Base-by-base conservation (phyloP, 768 basidiomycete genomes). In the Leucocoprinus leucothites region DNA sequence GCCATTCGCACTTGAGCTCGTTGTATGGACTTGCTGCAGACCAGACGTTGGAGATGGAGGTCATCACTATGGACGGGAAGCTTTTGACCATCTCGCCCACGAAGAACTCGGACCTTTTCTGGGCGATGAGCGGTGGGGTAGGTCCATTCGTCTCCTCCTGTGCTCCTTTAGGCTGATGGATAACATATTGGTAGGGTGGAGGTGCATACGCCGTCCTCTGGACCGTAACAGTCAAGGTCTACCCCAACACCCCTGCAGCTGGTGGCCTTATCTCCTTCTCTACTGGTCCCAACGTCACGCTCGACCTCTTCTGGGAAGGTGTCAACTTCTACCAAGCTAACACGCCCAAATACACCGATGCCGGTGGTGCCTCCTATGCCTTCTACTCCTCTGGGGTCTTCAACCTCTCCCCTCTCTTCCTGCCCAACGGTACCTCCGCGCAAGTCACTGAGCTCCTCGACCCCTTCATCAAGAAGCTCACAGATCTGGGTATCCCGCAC, bases 91-190 rank as follows among this genome's bases (percentile, higher is more conserved):
- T 69, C 9, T 76, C 75, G 57, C 63, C 63, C 1, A 62, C 59
- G n/a, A 64, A 74, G 49, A 70, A 79, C 53, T 16, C 61, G 6
- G 77, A 80, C 50, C 70, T 80, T 0, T 78, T 76, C 62, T 78
- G 70, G 66, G 77, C 74, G 0, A 56, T 79, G 14, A 64, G 74
- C 8, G 78, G 78, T 13, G 76, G 76, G 0, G 77, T 73, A 18
- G 22, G 68, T 26, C 42, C 13, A 5, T 5, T 31, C 11, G 31
- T 11, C 31, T 31, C 11, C 6, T 31, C 31, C 11, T 31, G 31
- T 31, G 31, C 31, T 31, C 31, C 31, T 31, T 31, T 5, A 31
- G 11, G 31, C 31, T 31, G 31, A 31, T 31, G 11, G 11, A 31
- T 31, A 11, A 31, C n/a, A 31, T 31, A 11, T 11, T 11, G 5